These are phyloP conservation scores for Stephania cephalantha DNA, from an alignment of 164 flowering plant genomes.

Conservation along the genomic window DNA sequence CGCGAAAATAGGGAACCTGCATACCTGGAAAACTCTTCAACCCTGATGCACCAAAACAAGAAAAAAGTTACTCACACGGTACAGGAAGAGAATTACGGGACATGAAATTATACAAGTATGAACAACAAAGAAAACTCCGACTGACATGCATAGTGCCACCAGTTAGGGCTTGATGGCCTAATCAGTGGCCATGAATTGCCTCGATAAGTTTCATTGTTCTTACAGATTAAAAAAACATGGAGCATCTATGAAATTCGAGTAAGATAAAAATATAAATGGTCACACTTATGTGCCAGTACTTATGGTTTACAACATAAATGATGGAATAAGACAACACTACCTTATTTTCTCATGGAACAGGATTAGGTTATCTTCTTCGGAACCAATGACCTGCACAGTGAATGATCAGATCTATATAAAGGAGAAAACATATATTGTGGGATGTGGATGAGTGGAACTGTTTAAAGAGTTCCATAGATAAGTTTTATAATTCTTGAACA, in stretches of 20 bases:
- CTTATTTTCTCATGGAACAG: constrained; percentile 89
- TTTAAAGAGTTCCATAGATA: neutral
- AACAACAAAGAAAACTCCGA: neutral
- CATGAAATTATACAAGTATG: neutral
- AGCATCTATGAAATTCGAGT: neutral
- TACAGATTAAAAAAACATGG: neutral
- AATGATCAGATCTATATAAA: neutral
- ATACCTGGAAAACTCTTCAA: constrained; percentile 87
- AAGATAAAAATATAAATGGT: neutral
- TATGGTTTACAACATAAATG: neutral
- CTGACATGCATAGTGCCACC: neutral
- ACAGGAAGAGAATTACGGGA: neutral
- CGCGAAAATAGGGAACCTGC: constrained; percentile 4
- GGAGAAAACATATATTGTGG: neutral
- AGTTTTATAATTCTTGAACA: constrained; percentile 6
- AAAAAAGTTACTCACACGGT: constrained; percentile 7
- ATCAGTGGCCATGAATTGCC: neutral
- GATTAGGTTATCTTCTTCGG: constrained; percentile 73
- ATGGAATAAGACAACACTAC: constrained; percentile 27
- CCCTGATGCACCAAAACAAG: constrained; percentile 42
- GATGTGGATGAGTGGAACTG: neutral
- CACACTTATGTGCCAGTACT: neutral
- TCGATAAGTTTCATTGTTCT: neutral
- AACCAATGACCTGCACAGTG: constrained; percentile 64
- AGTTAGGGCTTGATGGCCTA: neutral